phyloP scores from a whole-genome alignment of 1,284 basidiomycete genomes.

The Fistulinella cinereoalba region DNA sequence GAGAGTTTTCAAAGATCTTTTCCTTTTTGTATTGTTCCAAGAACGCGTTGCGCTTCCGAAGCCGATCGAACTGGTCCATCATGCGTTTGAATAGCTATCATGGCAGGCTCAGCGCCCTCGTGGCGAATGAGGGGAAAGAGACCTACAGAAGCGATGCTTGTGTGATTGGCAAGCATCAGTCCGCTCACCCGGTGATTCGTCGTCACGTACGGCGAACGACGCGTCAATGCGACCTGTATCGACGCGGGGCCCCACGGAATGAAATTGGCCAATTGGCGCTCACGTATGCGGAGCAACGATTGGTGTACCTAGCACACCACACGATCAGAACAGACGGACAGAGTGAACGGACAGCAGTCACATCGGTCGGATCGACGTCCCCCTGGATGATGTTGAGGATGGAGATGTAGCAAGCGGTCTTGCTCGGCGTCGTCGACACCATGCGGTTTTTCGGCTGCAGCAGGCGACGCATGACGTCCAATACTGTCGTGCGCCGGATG shows the following conservation, averaged over 20 bases:
- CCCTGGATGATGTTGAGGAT: conserved; percentile 99
- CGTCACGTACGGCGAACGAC: conserved; percentile 85
- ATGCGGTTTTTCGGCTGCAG: conserved; percentile 98
- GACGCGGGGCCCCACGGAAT: conserved; percentile 99
- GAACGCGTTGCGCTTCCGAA: conserved; percentile 91
- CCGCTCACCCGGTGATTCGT: conserved; percentile 93
- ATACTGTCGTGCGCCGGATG: conserved; percentile 89
- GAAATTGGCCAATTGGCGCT: conserved; percentile 95
- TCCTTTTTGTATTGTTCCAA: conserved; percentile 98
- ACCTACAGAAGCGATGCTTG: conserved; percentile 89
- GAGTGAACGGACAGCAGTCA: conserved; percentile 38
- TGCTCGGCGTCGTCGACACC: conserved; percentile 92
- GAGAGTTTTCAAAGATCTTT: conserved; percentile 85
- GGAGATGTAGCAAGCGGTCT: conserved; percentile 94
- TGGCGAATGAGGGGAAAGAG: not conserved
- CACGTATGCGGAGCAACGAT: conserved; percentile 93
- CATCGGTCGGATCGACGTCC: conserved; percentile 97
- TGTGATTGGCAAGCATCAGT: conserved; percentile 98
- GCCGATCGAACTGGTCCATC: conserved; percentile 91
- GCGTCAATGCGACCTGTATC: conserved; percentile 95
- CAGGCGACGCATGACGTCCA: conserved; percentile 98
- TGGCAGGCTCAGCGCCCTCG: not conserved
- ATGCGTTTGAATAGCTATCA: conserved; percentile 90
- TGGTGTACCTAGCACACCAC: conserved; percentile 76
- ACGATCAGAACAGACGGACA: not conserved